phyloP scores from a whole-genome alignment of 2,329 filamentous ascomycete species.

The Monascus ruber region DNA sequence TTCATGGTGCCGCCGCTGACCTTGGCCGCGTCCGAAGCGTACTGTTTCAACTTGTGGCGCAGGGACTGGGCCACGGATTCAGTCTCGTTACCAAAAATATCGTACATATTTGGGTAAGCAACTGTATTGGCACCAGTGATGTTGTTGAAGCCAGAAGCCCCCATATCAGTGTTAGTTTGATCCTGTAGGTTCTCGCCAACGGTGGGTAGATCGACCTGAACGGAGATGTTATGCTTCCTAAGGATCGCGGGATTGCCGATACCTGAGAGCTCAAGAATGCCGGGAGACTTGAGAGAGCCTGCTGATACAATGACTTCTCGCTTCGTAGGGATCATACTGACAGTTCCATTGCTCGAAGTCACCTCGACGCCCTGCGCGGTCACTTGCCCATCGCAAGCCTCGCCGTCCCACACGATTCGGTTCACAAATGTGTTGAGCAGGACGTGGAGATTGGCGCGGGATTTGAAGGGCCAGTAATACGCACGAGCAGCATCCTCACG shows the following conservation, averaged over 20 bases:
- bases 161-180: slow-evolving; percentile 21
- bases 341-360: slow-evolving; percentile 12
- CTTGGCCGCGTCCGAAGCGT: slow-evolving; percentile 10
- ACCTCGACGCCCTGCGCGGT: slow-evolving; percentile 21
- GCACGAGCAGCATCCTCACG: slow-evolving; percentile 38
- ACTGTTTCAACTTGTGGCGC: slow-evolving; percentile 10
- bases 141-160: slow-evolving; percentile 4
- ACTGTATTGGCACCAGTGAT: slow-evolving; percentile 8
- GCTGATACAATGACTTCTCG: slow-evolving; percentile 50
- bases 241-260: slow-evolving; percentile 37
- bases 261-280: slow-evolving; percentile 49
- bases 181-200: slow-evolving; percentile 42
- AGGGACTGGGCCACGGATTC: slow-evolving; percentile 7
- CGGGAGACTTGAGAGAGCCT: slow-evolving; percentile 46
- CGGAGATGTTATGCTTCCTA: slow-evolving; percentile 11
- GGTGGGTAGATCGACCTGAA: slow-evolving; percentile 20
- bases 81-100: slow-evolving; percentile 13
- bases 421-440: slow-evolving; percentile 33
- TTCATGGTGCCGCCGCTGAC: slow-evolving; percentile 14
- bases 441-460: slow-evolving; percentile 32
- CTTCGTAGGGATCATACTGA: slow-evolving; percentile 17
- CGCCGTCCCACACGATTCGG: slow-evolving; percentile 25
- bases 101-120: slow-evolving; percentile 9
- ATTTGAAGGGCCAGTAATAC: slow-evolving; percentile 35
- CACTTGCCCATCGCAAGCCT: slow-evolving; percentile 1